Base-by-base conservation (phyloP, 768 basidiomycete genomes). In the Naganishia friedmannii region DNA sequence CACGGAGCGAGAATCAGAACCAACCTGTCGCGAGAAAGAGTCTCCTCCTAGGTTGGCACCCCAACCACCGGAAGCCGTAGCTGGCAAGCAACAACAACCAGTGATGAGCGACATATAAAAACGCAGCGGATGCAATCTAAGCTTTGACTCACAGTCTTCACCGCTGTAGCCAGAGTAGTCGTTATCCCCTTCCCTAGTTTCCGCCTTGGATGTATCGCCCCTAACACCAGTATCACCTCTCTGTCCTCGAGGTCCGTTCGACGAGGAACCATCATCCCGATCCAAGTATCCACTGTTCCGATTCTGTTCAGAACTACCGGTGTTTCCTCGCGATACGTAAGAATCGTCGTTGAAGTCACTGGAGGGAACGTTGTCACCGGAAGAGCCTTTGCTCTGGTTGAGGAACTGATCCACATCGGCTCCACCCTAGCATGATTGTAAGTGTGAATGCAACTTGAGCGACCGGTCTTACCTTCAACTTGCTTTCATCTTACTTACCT, bases 1-100 rank as follows among this genome's bases (percentile, higher is more conserved):
- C 19, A 29, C 45, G 6, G 6, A 3, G 21, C 7, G 42, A 42
- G 26, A 23, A 26, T 31, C 21, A 7, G 2, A 10, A 34, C 69
- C 39, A 29, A 60, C 69, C 53, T 54, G 45, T 39, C 69, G 28
- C 9, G 69, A 65, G 53, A 70, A 70, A 31, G 69, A 70, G 32
- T 70, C 60, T 5, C 69, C 69, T 28, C 51, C 60, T 37, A 54
- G 8, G 28, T 70, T 70, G 34, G 58, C 63, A 1, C 69, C 69
- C 53, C 58, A 70, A 15, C 69, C 69, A 13, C 69, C 69, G n/a
- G n/a, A 23, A 7, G 69, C 57, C 19, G 69, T 54, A 8, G 69
- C 69, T 70, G 54, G 13, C 26, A 29, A 39, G 2, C 37, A 19
- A 56, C 23, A 23, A 2, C 34, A 23, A 23, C 32, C 12, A 42